A percentile compares a stretch with the other conserved stretches of the same genome.
Evolutionary conservation across 106 monocot genomes (phyloP).

Genomic region (Agapanthus africanus): DNA sequence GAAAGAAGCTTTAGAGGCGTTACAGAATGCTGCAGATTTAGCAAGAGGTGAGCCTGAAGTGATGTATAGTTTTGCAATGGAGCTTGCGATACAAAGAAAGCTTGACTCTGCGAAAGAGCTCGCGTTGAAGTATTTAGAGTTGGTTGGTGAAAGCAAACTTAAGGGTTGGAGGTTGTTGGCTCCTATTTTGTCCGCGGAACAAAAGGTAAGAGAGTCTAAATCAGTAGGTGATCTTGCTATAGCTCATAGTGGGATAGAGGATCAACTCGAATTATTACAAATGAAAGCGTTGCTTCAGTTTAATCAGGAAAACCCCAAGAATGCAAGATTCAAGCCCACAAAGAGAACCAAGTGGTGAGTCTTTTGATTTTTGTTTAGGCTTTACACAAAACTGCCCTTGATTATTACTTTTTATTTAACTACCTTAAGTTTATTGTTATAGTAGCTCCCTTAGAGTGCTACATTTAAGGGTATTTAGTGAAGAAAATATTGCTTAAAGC

Average conservation of each 20-base stretch:
- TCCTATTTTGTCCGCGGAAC: conserved; percentile 44
- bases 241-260: conserved; percentile 42
- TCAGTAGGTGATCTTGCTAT: conserved; percentile 56
- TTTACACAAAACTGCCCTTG: too few relatives aligned
- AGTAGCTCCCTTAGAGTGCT: too few relatives aligned
- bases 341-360: conserved; percentile 16
- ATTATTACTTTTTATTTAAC: too few relatives aligned
- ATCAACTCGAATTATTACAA: conserved; percentile 44
- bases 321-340: conserved; percentile 40
- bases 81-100: conserved; percentile 50
- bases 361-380: too few relatives aligned
- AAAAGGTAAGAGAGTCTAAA: conserved; percentile 55
- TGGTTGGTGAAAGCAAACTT: conserved; percentile 48
- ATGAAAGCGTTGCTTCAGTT: conserved; percentile 61
- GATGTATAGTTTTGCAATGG: conserved; percentile 45
- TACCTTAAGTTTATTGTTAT: too few relatives aligned
- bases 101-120: conserved; percentile 40
- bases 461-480: too few relatives aligned
- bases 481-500: too few relatives aligned
- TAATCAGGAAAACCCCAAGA: conserved; percentile 43
- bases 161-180: conserved; percentile 72
- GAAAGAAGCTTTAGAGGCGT: conserved; percentile 29
- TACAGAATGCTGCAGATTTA: conserved; percentile 29
- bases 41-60: conserved; percentile 49
- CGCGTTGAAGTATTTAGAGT: conserved; percentile 39